Conservation (phyloP, 2,329 filamentous ascomycete genomes). For the Calonectria multiphialidica region DNA sequence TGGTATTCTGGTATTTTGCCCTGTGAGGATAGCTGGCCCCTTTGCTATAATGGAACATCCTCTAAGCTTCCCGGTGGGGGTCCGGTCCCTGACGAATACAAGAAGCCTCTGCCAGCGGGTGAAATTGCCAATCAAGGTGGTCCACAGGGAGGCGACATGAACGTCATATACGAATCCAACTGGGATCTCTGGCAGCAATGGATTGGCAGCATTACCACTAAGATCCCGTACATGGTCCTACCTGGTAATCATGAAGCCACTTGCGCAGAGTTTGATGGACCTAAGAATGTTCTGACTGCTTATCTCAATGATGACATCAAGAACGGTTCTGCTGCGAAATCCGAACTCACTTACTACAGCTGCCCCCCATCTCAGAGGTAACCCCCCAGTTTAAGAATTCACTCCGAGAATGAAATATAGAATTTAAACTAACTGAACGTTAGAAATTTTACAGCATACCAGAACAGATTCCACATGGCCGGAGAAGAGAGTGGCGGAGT, state of each 20-base stretch:
- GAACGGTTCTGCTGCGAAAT: constrained; percentile 54
- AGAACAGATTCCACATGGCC: constrained; percentile 65
- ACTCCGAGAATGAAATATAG: not conserved
- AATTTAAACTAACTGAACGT: not conserved
- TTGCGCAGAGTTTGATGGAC: constrained; percentile 62
- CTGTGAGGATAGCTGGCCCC: constrained; percentile 59
- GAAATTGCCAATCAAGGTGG: constrained; percentile 59
- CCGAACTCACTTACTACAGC: constrained; percentile 61
- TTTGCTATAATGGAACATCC: constrained; percentile 64
- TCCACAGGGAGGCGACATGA: constrained; percentile 61
- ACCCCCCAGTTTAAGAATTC: not conserved
- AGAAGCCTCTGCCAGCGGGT: constrained; percentile 57
- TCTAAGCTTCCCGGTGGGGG: constrained; percentile 52
- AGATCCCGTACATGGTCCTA: constrained; percentile 62
- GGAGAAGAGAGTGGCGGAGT: constrained; percentile 60
- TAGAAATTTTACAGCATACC: constrained; percentile 61
- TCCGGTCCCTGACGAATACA: constrained; percentile 52
- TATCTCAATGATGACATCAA: constrained; percentile 58
- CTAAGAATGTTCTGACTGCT: constrained; percentile 57
- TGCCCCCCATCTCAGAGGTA: constrained; percentile 61
- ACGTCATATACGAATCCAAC: constrained; percentile 62
- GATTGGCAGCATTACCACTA: constrained; percentile 55
- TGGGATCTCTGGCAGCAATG: constrained; percentile 66
- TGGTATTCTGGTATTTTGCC: constrained; percentile 64
- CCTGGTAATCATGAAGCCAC: constrained; percentile 64